These are phyloP conservation scores for Peterozyma xylosa DNA, from an alignment of 805 yeast genomes.

Conservation along the genomic window DNA sequence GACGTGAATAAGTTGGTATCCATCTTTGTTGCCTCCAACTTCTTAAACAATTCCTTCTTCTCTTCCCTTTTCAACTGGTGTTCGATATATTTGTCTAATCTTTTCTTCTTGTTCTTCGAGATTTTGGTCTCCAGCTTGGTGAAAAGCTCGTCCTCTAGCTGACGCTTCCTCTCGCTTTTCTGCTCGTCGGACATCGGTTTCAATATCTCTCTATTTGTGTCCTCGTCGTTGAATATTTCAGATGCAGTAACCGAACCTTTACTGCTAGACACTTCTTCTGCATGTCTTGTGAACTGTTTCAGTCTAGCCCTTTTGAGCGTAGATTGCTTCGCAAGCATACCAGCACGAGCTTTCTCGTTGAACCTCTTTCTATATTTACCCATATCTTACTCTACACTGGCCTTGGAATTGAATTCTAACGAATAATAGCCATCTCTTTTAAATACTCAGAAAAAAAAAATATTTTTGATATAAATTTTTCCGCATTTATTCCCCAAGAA, in stretches of 20 bases:
- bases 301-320: slow-evolving; percentile 61
- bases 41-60: slow-evolving; percentile 66
- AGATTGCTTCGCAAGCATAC: slow-evolving; percentile 74
- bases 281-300: slow-evolving; percentile 53
- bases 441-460: too few species aligned
- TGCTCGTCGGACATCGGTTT: slow-evolving; percentile 62
- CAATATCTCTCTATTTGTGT: slow-evolving; percentile 54
- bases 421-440: too few species aligned
- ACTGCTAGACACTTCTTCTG: slow-evolving; percentile 30
- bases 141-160: slow-evolving; percentile 49
- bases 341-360: slow-evolving; percentile 81
- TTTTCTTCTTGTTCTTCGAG: slow-evolving; percentile 61
- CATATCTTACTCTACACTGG: slow-evolving; percentile 30
- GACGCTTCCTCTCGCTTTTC: slow-evolving; percentile 55
- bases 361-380: slow-evolving; percentile 76
- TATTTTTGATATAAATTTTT: too few species aligned
- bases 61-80: slow-evolving; percentile 88
- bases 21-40: slow-evolving; percentile 58
- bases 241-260: slow-evolving; percentile 13
- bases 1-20: slow-evolving; percentile 67
- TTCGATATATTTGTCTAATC: slow-evolving; percentile 87
- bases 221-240: slow-evolving; percentile 18
- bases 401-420: too few species aligned
- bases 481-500: too few species aligned
- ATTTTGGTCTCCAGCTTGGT: slow-evolving; percentile 61